These are phyloP conservation scores for Pythium utonaiense DNA, from an alignment of 352 stramenopile species.

Conservation along the genomic window DNA sequence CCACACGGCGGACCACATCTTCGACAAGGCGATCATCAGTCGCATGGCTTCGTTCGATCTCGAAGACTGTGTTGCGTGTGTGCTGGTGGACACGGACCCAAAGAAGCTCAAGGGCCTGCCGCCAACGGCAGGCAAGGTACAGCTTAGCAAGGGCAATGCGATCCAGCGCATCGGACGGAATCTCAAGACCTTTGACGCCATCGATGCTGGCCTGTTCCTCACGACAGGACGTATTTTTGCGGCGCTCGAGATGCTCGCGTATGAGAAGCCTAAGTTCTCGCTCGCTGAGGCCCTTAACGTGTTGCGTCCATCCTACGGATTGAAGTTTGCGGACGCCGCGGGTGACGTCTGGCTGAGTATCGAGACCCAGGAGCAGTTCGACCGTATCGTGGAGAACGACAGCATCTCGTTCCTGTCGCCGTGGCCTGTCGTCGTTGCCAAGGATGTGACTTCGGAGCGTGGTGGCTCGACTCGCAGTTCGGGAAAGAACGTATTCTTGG, in stretches of 20 bases:
- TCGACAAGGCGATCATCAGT: constrained; percentile 69
- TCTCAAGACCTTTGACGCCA: constrained; percentile 69
- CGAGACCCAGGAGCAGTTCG: constrained; percentile 67
- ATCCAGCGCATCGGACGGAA: constrained; percentile 69
- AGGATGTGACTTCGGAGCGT: constrained; percentile 32
- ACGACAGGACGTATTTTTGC: constrained; percentile 67
- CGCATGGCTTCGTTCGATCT: constrained; percentile 71
- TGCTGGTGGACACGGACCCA: constrained; percentile 69
- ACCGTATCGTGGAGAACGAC: constrained; percentile 53
- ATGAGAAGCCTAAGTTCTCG: constrained; percentile 83
- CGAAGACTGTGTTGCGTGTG: constrained; percentile 64
- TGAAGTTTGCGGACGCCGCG: constrained; percentile 67
- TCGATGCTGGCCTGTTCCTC: constrained; percentile 76
- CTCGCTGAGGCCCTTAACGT: constrained; percentile 80
- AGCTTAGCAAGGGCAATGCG: constrained; percentile 42
- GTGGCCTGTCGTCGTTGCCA: constrained; percentile 78
- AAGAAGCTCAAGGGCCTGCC: constrained; percentile 56
- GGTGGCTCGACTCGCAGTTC: constrained; percentile 16
- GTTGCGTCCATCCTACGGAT: constrained; percentile 63
- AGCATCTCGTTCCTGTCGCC: constrained; percentile 55
- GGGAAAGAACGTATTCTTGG: constrained; percentile 73
- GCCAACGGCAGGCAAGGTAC: constrained; percentile 64
- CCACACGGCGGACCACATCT: constrained; percentile 83
- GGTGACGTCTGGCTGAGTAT: constrained; percentile 77
- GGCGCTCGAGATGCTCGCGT: constrained; percentile 81